Base-by-base conservation (phyloP, 257 asterid species). In the Capsicum chinense region DNA sequence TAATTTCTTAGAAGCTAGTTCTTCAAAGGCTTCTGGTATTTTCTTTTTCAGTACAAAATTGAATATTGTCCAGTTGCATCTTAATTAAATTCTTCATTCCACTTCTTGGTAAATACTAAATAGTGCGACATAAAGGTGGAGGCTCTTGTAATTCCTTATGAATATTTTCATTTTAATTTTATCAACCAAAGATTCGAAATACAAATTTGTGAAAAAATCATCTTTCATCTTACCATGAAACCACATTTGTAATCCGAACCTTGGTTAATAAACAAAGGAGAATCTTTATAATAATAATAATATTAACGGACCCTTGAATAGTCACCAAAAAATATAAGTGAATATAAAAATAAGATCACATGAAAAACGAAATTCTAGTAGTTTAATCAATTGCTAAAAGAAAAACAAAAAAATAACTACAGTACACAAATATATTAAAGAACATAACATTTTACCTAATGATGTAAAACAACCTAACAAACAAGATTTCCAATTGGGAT, bases 401-500 rank as follows among this genome's bases (percentile, higher is more conserved):
- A 56, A 80, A 78, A 79, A 9, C 84, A 84, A 85, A 39, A 64
- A 85, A 88, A 86, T 82, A 88, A 47, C 76, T 50, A 76, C n/a
- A 4, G 44, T 39, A 39, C 44, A 39, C 3, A 39, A 39, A 87
- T 68, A 63, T 91, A 81, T 83, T 63, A 83, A 63, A 59, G 90
- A 90, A 88, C 91, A 91, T 81, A 79, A 82, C 97, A 88, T 90
- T 90, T 92, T 80, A 94, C 98, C 98, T 93, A 94, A 93, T 88
- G 98, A 92, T 93, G 92, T 92, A 85, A 88, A 90, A 93, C 83
- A 76, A 11, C 85, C 89, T 90, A 90, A 92, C 97, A 88, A 92
- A 91, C 91, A 88, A 62, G 85, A 83, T 88, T 86, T 81, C 80
- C 85, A 74, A 90, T 91, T 87, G 90, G 91, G 88, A 86, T 89